Base-by-base conservation (phyloP, 1,284 basidiomycete genomes). In the Trametes hirsuta region DNA sequence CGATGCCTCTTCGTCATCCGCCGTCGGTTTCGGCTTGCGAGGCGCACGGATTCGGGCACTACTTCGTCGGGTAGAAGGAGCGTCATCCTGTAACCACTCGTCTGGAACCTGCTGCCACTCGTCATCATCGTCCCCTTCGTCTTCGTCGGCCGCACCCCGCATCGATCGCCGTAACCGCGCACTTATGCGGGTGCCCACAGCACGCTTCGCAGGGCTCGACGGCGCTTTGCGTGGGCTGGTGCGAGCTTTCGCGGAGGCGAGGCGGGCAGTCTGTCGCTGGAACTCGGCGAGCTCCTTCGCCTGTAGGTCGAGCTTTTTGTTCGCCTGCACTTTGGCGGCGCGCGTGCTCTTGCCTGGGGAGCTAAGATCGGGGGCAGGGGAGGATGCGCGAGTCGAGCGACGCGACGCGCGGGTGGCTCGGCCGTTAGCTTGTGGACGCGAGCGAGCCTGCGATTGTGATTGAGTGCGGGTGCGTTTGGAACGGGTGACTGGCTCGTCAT, bases 51-150 rank as follows among this genome's bases (percentile, higher is more conserved):
- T 62, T 5, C 58, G 47, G 11, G 64, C 53, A 53, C 60, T 50
- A 24, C 56, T 53, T 30, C 65, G 37, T 46, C 56, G 60, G 3
- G 48, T 41, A 10, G 61, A 42, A 9, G 62, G 55, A 4, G 56
- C 53, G 30, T 46, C 58, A 15, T 76, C 76, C 39, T 76, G 69
- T 59, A 92, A 67, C 90, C 91, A 92, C 68, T 91, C 91, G 4
- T 86, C 81, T 0, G 91, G 91, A 36, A 93, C 80, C 60, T 83
- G 78, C 72, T 93, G 89, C 91, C 91, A 93, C 66, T 85, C 88
- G 1, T 86, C 86, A 9, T 87, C 84, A 42, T 52, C 53, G 2
- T 59, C 62, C 4, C 79, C 77, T 10, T 74, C 67, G 8, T 66
- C 66, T 12, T 44, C 59, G 5, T 62, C 68, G 21, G 54, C 58